Evolutionary conservation across 129 eudicot species (phyloP).

Genomic region (Chrysanthemum seticuspe): DNA sequence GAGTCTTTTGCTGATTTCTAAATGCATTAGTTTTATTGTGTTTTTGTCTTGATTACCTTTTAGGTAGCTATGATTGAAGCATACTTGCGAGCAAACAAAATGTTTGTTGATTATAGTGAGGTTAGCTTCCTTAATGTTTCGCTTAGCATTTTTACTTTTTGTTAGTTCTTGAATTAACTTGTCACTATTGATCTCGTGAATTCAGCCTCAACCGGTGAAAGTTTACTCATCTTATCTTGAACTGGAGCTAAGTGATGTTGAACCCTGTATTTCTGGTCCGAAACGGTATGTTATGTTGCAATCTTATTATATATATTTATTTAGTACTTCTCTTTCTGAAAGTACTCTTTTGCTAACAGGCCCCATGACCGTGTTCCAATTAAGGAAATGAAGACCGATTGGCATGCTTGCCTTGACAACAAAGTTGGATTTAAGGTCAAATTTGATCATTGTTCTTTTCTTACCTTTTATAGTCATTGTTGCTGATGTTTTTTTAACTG

Average conservation of each 20-base stretch:
- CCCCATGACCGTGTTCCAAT: conserved; percentile 96
- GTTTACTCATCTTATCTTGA: conserved; percentile 77
- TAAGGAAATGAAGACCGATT: conserved; percentile 94
- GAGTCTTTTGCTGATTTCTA: neutral
- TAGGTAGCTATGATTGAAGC: conserved; percentile 95
- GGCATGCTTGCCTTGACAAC: conserved; percentile 92
- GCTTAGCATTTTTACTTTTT: neutral
- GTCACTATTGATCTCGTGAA: conserved; percentile 14
- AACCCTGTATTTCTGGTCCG: conserved; percentile 95
- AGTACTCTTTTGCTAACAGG: conserved; percentile 37
- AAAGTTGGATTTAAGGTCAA: conserved; percentile 96
- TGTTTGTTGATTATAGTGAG: conserved; percentile 98
- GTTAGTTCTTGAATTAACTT: neutral
- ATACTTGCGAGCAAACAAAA: conserved; percentile 92
- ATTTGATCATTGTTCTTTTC: neutral
- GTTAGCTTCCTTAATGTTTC: conserved; percentile 34
- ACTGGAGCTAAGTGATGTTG: conserved; percentile 77
- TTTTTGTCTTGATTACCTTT: conserved; percentile 7
- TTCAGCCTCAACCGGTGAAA: conserved; percentile 86
- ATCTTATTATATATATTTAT: neutral
- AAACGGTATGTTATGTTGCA: conserved; percentile 56
- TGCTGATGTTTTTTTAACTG: conserved; percentile 10
- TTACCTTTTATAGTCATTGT: neutral
- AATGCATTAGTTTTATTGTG: conserved; percentile 1
- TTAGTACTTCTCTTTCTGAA: neutral